A percentile compares a stretch with the other conserved stretches of the same genome.
Conservation (phyloP, 1,284 basidiomycete species). For the Sporisorium scitamineum region DNA sequence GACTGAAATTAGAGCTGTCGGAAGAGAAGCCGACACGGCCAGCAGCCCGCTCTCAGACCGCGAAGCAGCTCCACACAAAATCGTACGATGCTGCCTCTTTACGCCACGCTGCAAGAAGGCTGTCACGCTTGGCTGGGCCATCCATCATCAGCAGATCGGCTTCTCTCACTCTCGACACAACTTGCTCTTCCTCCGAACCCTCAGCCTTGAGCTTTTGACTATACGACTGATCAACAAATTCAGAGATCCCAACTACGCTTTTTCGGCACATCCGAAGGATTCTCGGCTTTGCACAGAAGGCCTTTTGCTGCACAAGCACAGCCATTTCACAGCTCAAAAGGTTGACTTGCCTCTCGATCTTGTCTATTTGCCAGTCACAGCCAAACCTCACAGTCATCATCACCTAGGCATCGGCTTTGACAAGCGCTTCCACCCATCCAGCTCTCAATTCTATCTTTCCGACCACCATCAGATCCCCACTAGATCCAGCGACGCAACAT, state of each 20-base stretch:
- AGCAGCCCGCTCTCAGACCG: neutral
- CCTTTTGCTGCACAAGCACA: constrained; percentile 2
- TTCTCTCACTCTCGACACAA: neutral
- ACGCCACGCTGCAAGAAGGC: constrained; percentile 1
- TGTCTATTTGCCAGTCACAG: neutral
- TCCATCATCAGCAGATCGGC: neutral
- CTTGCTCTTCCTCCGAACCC: neutral
- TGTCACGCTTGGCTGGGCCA: neutral
- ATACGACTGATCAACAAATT: neutral
- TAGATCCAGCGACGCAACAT: no score
- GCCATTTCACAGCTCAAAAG: neutral
- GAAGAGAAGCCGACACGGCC: neutral
- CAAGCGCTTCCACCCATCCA: neutral
- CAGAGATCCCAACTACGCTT: neutral
- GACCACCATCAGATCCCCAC: neutral
- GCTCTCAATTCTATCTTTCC: neutral
- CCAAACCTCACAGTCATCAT: neutral
- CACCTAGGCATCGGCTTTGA: neutral
- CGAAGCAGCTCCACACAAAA: constrained; percentile 21
- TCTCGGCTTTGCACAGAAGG: neutral
- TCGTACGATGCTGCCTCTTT: constrained; percentile 30
- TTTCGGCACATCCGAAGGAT: neutral
- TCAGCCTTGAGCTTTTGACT: neutral
- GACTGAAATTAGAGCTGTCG: constrained; percentile 1
- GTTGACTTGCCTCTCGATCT: neutral